Evolutionary conservation across 2,329 filamentous ascomycete genomes (phyloP).

Genomic region (Alternaria solani): DNA sequence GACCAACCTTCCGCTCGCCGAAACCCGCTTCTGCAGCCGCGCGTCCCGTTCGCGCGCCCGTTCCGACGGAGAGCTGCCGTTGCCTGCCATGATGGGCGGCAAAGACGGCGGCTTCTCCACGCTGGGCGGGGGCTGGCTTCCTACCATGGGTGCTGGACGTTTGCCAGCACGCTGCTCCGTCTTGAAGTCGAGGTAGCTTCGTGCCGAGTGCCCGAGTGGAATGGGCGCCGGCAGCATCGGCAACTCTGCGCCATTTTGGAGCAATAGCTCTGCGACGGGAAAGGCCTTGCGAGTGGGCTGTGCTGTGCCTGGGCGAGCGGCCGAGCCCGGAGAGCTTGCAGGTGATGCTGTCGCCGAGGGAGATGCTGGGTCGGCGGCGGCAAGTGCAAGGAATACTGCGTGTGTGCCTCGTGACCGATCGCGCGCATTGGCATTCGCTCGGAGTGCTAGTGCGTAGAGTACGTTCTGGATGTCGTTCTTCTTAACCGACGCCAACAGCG

Average conservation of each 20-base stretch:
- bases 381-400: slow-evolving; percentile 87
- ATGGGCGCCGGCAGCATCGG: slow-evolving; percentile 79
- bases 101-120: slow-evolving; percentile 70
- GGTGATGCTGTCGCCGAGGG: slow-evolving; percentile 63
- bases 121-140: slow-evolving; percentile 56
- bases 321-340: slow-evolving; percentile 55
- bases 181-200: slow-evolving; percentile 85
- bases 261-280: slow-evolving; percentile 85
- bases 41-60: slow-evolving; percentile 49
- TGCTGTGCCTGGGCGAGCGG: slow-evolving; percentile 52
- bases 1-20: slow-evolving; percentile 52
- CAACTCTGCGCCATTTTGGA: slow-evolving; percentile 93
- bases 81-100: slow-evolving; percentile 59
- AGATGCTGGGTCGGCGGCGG: slow-evolving; percentile 87
- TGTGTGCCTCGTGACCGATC: slow-evolving; percentile 91
- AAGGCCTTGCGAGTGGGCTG: slow-evolving; percentile 66
- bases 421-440: slow-evolving; percentile 78
- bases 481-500: slow-evolving; percentile 90
- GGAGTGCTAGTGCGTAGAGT: slow-evolving; percentile 85
- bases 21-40: slow-evolving; percentile 51
- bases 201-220: slow-evolving; percentile 80
- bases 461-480: slow-evolving; percentile 95
- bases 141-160: slow-evolving; percentile 54
- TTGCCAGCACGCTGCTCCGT: slow-evolving; percentile 56
- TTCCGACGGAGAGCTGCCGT: slow-evolving; percentile 51